Base-by-base conservation (phyloP, 139 green algal species). In the Pleodorina starrii region DNA sequence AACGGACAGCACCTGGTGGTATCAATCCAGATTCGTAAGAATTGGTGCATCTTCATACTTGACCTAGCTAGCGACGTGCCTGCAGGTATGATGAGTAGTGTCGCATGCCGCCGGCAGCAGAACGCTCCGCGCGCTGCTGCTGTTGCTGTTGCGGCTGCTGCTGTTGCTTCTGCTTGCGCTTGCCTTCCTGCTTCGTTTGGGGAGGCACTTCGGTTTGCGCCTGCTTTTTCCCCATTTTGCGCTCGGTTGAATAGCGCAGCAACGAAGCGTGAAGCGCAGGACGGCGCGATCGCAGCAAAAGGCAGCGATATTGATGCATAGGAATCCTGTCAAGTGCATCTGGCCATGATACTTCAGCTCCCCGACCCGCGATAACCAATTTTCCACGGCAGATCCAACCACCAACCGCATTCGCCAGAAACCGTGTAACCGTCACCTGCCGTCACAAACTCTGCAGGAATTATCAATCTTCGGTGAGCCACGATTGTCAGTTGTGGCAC, bases 1-100 rank as follows among this genome's bases (percentile, higher is more conserved):
- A 3, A 89, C 54, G 0, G 84, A 50, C 25, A 94, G 73, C 5
- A 94, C 88, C 91, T 94, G 87, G n/a, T 4, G 17, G 7, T 21
- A 42, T 12, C 17, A 32, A 66, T 6, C 5, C 25, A 32, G 9
- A 1, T 72, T 40, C 17, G 12, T 44, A 1, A 66, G 9, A 17
- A 51, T n/a, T n/a, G n/a, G n/a, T n/a, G n/a, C n/a, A n/a, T n/a
- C n/a, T n/a, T n/a, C n/a, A n/a, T n/a, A n/a, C n/a, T n/a, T n/a
- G n/a, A n/a, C n/a, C n/a, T n/a, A n/a, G n/a, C n/a, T n/a, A n/a
- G 16, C 21, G 7, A 85, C 77, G 25, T 46, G 27, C 81, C 81
- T 87, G 81, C 0, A 87, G 81, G 60, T 75, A 87, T 25, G 60
- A 77, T 10, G 60, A 63, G 35, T 87, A 87, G 42, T 87, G 81